A percentile compares a stretch with the other conserved stretches of the same genome.
Conservation (phyloP, 2,329 filamentous ascomycete genomes). For the Zymoseptoria tritici region DNA sequence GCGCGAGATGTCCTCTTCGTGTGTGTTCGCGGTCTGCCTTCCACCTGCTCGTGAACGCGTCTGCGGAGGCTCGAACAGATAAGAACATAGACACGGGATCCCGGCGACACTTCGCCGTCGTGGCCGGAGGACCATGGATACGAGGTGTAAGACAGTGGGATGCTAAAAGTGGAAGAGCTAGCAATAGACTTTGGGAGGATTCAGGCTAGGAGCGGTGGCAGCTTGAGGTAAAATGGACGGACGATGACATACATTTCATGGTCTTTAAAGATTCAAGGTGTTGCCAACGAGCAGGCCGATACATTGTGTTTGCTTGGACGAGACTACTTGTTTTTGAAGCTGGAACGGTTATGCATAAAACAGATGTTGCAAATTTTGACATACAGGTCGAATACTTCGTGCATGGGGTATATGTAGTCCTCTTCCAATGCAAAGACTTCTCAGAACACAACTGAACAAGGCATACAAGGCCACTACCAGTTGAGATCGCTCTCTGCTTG, state of each 20-base stretch:
- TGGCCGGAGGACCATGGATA: background rate
- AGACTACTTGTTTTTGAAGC: too few species aligned
- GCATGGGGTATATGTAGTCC: background rate
- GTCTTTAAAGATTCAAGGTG: too few species aligned
- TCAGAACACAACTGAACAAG: background rate
- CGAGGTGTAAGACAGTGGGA: background rate
- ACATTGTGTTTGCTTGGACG: too few species aligned
- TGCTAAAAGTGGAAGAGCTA: background rate
- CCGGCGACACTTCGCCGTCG: background rate
- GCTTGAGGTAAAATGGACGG: background rate
- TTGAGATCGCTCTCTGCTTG: too few species aligned
- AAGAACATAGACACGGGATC: background rate
- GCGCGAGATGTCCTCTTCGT: background rate
- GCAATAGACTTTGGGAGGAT: background rate
- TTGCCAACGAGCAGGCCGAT: too few species aligned
- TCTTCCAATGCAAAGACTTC: background rate
- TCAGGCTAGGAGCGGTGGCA: background rate
- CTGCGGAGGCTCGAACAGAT: background rate
- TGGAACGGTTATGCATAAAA: background rate
- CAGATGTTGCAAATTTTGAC: background rate
- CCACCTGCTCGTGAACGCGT: background rate
- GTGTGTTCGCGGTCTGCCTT: background rate
- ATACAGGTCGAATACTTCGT: background rate
- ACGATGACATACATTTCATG: background rate
- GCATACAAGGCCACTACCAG: background rate